These are phyloP conservation scores for Artomyces pyxidatus DNA, from an alignment of 768 basidiomycete genomes.

Conservation along the genomic window DNA sequence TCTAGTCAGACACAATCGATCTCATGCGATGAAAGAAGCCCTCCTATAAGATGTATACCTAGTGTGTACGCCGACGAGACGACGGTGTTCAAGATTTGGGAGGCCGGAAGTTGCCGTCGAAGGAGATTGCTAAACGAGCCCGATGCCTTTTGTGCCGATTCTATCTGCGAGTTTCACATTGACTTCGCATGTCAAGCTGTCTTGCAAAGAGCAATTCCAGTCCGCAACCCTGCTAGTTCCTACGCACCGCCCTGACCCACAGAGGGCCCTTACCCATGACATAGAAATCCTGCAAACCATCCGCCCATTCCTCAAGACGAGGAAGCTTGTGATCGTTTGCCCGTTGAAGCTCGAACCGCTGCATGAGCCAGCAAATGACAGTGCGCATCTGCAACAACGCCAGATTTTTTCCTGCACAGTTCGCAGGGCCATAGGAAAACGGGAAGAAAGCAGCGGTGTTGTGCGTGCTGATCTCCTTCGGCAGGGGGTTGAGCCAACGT, in stretches of 20 bases:
- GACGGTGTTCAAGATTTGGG: too few relatives aligned
- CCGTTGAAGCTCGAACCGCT: conserved; percentile 24
- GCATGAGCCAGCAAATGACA: conserved; percentile 30
- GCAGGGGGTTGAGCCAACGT: conserved; percentile 2
- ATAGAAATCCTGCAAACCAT: conserved; percentile 4
- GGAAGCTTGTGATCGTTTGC: neutral
- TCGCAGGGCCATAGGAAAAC: conserved; percentile 34
- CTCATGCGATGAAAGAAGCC: too few relatives aligned
- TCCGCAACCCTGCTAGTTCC: too few relatives aligned
- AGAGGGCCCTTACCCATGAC: conserved; percentile 7
- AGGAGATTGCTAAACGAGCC: too few relatives aligned
- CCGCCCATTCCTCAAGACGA: conserved; percentile 7
- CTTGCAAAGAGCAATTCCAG: too few relatives aligned
- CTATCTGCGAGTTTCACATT: too few relatives aligned
- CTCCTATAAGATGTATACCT: too few relatives aligned
- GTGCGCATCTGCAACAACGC: conserved; percentile 34
- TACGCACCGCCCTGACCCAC: neutral
- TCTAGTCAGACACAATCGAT: too few relatives aligned
- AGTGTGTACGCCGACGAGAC: too few relatives aligned
- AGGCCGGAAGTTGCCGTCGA: too few relatives aligned
- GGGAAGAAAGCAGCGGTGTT: conserved; percentile 32
- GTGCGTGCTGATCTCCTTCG: conserved; percentile 10
- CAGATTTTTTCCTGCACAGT: conserved; percentile 36
- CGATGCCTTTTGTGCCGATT: too few relatives aligned
- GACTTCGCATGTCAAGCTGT: too few relatives aligned